A percentile compares a stretch with the other conserved stretches of the same genome.
phyloP scores from a whole-genome alignment of 805 yeast species.

The Diddensiella caesifluorescens region DNA sequence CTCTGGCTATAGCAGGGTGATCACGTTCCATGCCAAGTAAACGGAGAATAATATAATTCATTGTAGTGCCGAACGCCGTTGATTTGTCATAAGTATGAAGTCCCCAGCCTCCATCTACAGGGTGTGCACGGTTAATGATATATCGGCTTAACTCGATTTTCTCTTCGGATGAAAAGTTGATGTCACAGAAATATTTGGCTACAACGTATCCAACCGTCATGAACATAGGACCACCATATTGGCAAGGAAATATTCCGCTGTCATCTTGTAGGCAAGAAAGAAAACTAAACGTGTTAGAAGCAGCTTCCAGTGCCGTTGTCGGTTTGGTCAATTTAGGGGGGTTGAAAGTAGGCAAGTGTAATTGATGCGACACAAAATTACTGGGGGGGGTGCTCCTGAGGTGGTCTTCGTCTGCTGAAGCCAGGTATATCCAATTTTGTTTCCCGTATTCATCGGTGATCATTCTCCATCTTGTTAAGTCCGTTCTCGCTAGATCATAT shows the following conservation, averaged over 20 bases:
- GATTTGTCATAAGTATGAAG: conserved; percentile 86
- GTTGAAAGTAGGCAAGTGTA: conserved; percentile 26
- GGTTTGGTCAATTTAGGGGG: conserved; percentile 24
- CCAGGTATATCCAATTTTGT: conserved; percentile 68
- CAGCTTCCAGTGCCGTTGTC: conserved; percentile 51
- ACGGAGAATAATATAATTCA: conserved; percentile 79
- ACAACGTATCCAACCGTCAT: conserved; percentile 86
- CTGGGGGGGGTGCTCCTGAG: conserved; percentile 27
- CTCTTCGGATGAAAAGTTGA: conserved; percentile 61
- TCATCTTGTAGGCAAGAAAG: conserved; percentile 66
- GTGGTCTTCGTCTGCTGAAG: conserved; percentile 33
- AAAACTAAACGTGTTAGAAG: conserved; percentile 69
- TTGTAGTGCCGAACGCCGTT: conserved; percentile 89
- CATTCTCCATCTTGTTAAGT: conserved; percentile 69
- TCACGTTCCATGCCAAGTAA: conserved; percentile 67
- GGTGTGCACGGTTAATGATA: conserved; percentile 86
- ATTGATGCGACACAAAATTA: conserved; percentile 27
- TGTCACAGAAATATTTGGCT: conserved; percentile 62
- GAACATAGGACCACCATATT: conserved; percentile 97
- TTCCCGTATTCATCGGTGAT: conserved; percentile 65
- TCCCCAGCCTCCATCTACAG: conserved; percentile 99
- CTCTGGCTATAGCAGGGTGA: conserved; percentile 74
- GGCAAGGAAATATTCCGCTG: conserved; percentile 86
- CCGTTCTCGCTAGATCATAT: conserved; percentile 63
- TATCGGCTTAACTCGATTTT: conserved; percentile 73